Percentiles rank a stretch among this genome's conserved stretches.
Conservation (phyloP, 441 rosid species). For the Jatropha podagrica region DNA sequence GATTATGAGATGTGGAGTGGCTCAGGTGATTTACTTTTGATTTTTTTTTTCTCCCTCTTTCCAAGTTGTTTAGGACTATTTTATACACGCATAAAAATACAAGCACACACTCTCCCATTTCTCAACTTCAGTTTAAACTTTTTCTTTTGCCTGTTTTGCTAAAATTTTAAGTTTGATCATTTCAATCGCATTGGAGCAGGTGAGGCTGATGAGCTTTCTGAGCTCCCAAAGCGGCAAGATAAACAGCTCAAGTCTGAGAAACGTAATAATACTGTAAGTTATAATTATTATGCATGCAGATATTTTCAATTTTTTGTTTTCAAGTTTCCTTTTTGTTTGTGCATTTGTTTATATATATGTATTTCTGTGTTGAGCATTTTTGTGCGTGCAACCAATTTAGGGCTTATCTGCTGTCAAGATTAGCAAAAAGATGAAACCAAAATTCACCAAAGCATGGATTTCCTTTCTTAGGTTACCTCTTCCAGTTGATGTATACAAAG, state of each 20-base stretch:
- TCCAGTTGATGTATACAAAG: slow-evolving; percentile 82
- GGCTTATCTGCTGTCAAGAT: slow-evolving; percentile 55
- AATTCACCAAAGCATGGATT: slow-evolving; percentile 92
- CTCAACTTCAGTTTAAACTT: slow-evolving; percentile 3
- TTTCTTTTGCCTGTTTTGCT: background rate
- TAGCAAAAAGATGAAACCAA: slow-evolving; percentile 72
- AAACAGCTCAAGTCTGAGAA: slow-evolving; percentile 46
- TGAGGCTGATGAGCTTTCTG: slow-evolving; percentile 26
- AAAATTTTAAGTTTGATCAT: slow-evolving; percentile 14
- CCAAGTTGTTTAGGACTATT: background rate
- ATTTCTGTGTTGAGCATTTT: background rate
- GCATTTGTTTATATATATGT: background rate
- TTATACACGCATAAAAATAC: background rate
- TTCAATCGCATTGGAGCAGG: slow-evolving; percentile 32
- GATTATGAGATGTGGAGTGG: slow-evolving; percentile 77
- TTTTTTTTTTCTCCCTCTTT: background rate
- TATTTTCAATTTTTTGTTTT: background rate
- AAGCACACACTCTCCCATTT: background rate
- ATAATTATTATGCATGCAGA: background rate
- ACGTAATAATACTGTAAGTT: slow-evolving; percentile 47
- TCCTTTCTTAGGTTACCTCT: slow-evolving; percentile 84
- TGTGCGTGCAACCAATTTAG: slow-evolving; percentile 36
- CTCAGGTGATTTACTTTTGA: slow-evolving; percentile 54
- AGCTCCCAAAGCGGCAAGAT: slow-evolving; percentile 29
- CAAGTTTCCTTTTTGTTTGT: slow-evolving; percentile 1